Percentiles rank a stretch among this genome's conserved stretches.
Conservation (phyloP, 2,329 filamentous ascomycete species). For the Diaporthe sp. region DNA sequence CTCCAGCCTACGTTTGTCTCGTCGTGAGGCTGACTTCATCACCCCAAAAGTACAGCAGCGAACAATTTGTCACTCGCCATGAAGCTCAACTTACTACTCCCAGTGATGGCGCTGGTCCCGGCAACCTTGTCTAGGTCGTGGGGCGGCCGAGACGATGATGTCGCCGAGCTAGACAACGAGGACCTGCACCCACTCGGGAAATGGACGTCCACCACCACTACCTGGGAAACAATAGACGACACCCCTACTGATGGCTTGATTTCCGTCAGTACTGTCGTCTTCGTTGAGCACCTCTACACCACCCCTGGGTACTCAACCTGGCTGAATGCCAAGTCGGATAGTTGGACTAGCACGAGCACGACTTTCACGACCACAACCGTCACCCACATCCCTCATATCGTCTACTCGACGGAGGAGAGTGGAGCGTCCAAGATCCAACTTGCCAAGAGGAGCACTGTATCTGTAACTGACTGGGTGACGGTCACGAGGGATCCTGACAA, state of each 20-base stretch:
- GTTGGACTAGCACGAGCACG: not conserved
- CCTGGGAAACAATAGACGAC: not conserved
- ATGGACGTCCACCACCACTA: not conserved
- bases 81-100: not conserved
- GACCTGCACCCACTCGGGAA: not conserved
- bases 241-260: no score
- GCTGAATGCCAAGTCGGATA: not conserved
- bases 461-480: constrained; percentile 22
- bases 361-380: constrained; percentile 18
- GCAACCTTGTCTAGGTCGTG: not conserved
- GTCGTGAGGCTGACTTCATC: not conserved
- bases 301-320: constrained; percentile 19
- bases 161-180: not conserved
- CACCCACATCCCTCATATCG: not conserved
- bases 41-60: not conserved
- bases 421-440: not conserved
- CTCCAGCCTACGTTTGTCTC: not conserved
- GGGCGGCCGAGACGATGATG: not conserved
- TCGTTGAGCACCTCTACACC: constrained; percentile 3
- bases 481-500: constrained; percentile 8
- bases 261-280: constrained; percentile 10
- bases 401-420: not conserved
- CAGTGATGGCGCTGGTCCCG: not conserved
- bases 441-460: constrained; percentile 13
- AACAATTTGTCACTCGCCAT: not conserved